Conservation (phyloP, 148 eudicot genomes). For the Camellia japonica region DNA sequence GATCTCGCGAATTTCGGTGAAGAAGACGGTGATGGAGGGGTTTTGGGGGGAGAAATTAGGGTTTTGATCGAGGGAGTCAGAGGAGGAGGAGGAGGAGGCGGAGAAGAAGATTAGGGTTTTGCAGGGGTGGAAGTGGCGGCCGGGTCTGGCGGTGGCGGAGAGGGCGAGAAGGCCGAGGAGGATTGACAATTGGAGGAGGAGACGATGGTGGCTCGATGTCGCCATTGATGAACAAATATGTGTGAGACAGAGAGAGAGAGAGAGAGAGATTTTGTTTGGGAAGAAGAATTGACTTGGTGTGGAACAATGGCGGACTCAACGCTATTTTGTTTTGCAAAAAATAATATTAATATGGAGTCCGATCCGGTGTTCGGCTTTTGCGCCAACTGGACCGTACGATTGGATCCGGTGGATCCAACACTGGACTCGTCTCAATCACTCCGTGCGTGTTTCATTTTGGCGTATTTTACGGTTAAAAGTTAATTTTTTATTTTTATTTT, state of each 20-base stretch:
- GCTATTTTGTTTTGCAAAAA: too few species aligned
- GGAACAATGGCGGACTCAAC: too few species aligned
- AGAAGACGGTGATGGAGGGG: conserved; percentile 33
- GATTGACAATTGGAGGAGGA: conserved; percentile 28
- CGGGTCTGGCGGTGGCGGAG: conserved; percentile 40
- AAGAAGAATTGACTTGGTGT: too few species aligned
- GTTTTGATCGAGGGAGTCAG: neutral
- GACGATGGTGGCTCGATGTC: neutral
- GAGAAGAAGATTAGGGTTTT: conserved; percentile 53
- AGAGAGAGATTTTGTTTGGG: neutral
- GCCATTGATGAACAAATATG: conserved; percentile 30
- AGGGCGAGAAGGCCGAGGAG: conserved; percentile 26
- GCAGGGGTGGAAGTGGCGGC: conserved; percentile 34
- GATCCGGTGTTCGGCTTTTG: too few species aligned
- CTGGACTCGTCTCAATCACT: too few species aligned
- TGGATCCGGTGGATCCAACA: too few species aligned
- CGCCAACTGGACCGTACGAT: too few species aligned
- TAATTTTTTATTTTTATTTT: too few species aligned
- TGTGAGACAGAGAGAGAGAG: neutral
- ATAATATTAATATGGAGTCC: too few species aligned
- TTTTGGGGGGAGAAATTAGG: conserved; percentile 25
- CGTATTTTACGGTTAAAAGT: too few species aligned
- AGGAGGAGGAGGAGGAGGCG: conserved; percentile 25
- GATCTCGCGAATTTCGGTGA: conserved; percentile 37
- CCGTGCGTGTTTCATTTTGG: too few species aligned